Conservation (phyloP, 1,284 basidiomycete species). For the Volvariella volvacea region DNA sequence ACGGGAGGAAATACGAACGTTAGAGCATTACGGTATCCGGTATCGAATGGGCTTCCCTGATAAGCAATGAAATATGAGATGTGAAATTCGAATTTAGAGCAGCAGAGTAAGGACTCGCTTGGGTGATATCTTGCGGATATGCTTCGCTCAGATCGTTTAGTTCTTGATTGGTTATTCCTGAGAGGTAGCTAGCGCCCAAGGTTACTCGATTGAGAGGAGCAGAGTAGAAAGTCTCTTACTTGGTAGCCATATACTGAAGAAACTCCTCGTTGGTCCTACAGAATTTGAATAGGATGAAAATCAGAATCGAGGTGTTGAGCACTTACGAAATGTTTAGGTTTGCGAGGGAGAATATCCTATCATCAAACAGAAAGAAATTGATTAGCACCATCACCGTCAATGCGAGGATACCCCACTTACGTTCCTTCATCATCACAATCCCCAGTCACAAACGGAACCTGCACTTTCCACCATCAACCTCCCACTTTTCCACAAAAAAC, state of each 20-base stretch:
- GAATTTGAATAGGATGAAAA: conserved; percentile 11
- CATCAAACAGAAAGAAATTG: conserved; percentile 1
- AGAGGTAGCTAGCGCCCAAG: conserved; percentile 13
- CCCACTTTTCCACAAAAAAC: background rate
- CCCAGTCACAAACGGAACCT: conserved; percentile 16
- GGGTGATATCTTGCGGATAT: conserved; percentile 19
- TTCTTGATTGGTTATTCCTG: conserved; percentile 10
- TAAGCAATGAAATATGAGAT: background rate
- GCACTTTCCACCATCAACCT: background rate
- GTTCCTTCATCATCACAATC: conserved; percentile 53
- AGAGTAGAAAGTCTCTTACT: conserved; percentile 10
- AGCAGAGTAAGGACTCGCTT: conserved; percentile 31
- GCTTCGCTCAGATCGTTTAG: conserved; percentile 12
- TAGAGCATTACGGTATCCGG: conserved; percentile 22
- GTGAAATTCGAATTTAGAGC: conserved; percentile 39
- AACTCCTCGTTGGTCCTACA: conserved; percentile 15
- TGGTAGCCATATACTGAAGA: conserved; percentile 16
- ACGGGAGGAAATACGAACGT: conserved; percentile 13
- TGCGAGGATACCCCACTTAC: conserved; percentile 10
- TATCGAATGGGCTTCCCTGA: conserved; percentile 21
- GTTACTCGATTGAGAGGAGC: too few relatives aligned
- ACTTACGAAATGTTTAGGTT: conserved; percentile 17
- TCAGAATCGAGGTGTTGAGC: conserved; percentile 10
- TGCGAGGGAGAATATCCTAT: conserved; percentile 14
- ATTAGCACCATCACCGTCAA: background rate